Conservation (phyloP, 2,329 filamentous ascomycete species). For the Cercospora sp. region DNA sequence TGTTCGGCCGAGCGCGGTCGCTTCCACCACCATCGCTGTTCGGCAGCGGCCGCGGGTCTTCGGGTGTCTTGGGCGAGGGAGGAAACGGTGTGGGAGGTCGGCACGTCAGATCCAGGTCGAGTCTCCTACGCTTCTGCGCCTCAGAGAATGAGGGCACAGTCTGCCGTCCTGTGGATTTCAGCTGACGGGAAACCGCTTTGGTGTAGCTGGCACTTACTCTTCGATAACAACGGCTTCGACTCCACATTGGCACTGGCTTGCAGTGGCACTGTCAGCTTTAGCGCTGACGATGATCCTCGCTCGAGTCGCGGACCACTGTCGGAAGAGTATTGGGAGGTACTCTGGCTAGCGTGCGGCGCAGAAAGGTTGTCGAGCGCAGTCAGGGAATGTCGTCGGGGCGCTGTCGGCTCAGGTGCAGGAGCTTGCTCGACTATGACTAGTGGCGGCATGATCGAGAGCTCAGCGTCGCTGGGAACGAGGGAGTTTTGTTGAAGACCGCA, state of each 20-base stretch:
- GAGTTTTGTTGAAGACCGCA: background rate
- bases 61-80: background rate
- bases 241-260: background rate
- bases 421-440: background rate
- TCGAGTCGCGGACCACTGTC: background rate
- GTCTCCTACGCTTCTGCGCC: background rate
- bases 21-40: background rate
- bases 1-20: background rate
- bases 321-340: background rate
- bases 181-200: background rate
- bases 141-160: background rate
- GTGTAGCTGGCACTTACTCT: background rate
- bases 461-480: background rate
- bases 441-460: background rate
- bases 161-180: background rate
- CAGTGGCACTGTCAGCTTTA: background rate
- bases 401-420: background rate
- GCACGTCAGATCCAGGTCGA: background rate
- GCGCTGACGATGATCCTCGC: background rate
- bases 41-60: background rate
- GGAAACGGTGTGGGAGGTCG: background rate
- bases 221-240: background rate
- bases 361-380: background rate
- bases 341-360: background rate
- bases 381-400: background rate